Percentiles rank a stretch among this genome's conserved stretches.
These are phyloP conservation scores for Tolypocladium paradoxum DNA, from an alignment of 2,329 filamentous ascomycete species.

Conservation along the genomic window DNA sequence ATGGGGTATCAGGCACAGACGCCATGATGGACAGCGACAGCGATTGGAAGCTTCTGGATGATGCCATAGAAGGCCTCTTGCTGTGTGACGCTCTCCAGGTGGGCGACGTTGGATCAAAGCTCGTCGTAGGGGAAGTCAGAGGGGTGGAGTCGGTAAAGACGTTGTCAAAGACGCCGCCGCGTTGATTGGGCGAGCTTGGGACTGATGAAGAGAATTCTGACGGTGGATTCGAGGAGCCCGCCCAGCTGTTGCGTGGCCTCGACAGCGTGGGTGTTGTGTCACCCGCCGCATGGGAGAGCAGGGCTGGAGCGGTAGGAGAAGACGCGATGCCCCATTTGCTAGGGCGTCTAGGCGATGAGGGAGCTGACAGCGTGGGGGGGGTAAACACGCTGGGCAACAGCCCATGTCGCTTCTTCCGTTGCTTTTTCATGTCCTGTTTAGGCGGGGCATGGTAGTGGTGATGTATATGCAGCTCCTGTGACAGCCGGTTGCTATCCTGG, in stretches of 20 bases:
- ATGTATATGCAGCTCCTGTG: slow-evolving; percentile 81
- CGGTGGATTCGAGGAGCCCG: slow-evolving; percentile 32
- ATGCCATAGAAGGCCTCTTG: slow-evolving; percentile 46
- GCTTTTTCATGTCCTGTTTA: slow-evolving; percentile 49
- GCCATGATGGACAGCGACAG: slow-evolving; percentile 21
- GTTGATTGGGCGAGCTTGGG: slow-evolving; percentile 69
- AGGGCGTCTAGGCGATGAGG: slow-evolving; percentile 25
- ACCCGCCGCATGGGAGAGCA: slow-evolving; percentile 29
- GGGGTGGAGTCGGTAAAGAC: slow-evolving; percentile 50
- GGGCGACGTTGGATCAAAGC: slow-evolving; percentile 56
- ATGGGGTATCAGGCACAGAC: slow-evolving; percentile 14
- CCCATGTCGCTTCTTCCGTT: slow-evolving; percentile 62
- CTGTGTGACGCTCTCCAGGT: slow-evolving; percentile 40
- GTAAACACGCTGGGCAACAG: slow-evolving; percentile 53
- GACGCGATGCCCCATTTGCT: slow-evolving; percentile 24
- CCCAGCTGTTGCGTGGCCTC: slow-evolving; percentile 44
- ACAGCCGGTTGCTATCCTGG: slow-evolving; percentile 24
- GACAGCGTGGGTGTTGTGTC: slow-evolving; percentile 40
- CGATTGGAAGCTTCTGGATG: slow-evolving; percentile 37
- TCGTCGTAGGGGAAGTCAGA: slow-evolving; percentile 74
- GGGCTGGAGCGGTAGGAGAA: slow-evolving; percentile 26
- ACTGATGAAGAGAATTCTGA: slow-evolving; percentile 64
- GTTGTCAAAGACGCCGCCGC: slow-evolving; percentile 69
- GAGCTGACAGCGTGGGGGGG: slow-evolving; percentile 30
- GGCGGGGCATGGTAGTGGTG: slow-evolving; percentile 77